Evolutionary conservation across 495 filamentous ascomycete genomes (phyloP), one percentile per base, ranked within the genome.

Genomic region (Elasticomyces elasticus): DNA sequence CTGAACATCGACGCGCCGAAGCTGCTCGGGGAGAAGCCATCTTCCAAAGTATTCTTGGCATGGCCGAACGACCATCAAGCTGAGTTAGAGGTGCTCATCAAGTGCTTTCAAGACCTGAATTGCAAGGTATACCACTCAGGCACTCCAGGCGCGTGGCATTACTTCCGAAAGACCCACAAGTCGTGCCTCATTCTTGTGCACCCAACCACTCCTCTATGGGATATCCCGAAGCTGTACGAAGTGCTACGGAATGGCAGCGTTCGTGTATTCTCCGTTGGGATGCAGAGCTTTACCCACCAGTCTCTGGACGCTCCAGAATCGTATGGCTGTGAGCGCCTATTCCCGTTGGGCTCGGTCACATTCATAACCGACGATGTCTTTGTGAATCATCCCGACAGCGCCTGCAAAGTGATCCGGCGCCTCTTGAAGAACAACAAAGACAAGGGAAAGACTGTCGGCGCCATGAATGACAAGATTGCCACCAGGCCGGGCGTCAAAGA

Each of bases 331-430:
- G 25, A 51, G 15, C 54, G 49, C 22, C 38, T 61, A 15, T 63
- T 63, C 33, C 61, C 61, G 4, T 19, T 51, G 11, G 61, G 57
- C 24, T 51, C 26, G 12, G 46, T 59, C 15, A 47, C 47, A 11
- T 49, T 63, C 38, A 46, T 63, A 12, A 63, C 53, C 22, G 61
- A 63, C 55, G 54, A 58, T 20, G 45, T 61, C 28, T 54, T 63
- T 22, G 38, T 49, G 19, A 38, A 54, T n/a, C 49, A 61, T 23
- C 58, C 61, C 10, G 38, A 57, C n/a, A 51, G 55, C 33, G 61
- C 58, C 6, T 50, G 33, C 20, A 15, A 51, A 10, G 28, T 61
- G 24, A 54, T 63, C 38, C 19, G 47, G 4, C 31, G 24, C 1
- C 61, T 60, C 49, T 24, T 57, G 13, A 31, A 46, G 3, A 19